phyloP scores from a whole-genome alignment of 2,329 filamentous ascomycete genomes.

The Diaporthe citrichinensis region DNA sequence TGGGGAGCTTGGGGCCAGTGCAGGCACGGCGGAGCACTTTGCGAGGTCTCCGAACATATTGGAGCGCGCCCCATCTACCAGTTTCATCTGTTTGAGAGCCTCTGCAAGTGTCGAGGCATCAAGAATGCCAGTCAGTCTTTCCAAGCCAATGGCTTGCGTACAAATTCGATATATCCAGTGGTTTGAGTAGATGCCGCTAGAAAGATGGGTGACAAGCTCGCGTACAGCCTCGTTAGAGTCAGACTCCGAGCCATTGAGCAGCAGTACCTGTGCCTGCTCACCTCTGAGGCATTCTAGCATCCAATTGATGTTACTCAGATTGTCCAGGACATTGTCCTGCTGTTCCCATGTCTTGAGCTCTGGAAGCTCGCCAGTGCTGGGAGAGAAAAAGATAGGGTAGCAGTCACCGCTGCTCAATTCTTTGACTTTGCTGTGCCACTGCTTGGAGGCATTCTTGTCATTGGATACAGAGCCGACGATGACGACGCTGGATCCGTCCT shows the following conservation, averaged over 20 bases:
- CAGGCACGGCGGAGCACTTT: constrained; percentile 50
- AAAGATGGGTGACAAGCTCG: constrained; percentile 36
- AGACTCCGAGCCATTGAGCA: constrained; percentile 9
- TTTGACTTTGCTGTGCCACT: constrained; percentile 48
- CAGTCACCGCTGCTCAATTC: constrained; percentile 51
- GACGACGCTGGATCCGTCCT: constrained; percentile 78
- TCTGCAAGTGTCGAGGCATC: constrained; percentile 43
- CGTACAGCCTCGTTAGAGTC: constrained; percentile 32
- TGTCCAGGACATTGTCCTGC: constrained; percentile 60
- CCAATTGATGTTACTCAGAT: constrained; percentile 61
- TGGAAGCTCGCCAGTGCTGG: constrained; percentile 24
- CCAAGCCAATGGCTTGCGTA: constrained; percentile 47
- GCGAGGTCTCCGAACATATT: not conserved
- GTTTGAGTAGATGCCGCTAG: constrained; percentile 47
- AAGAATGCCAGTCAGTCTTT: constrained; percentile 31
- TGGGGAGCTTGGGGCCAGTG: constrained; percentile 52
- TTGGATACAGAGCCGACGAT: constrained; percentile 82
- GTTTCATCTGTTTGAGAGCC: constrained; percentile 46
- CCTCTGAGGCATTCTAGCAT: constrained; percentile 59
- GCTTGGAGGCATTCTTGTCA: constrained; percentile 58
- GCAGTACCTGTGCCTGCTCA: constrained; percentile 40
- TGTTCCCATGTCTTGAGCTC: constrained; percentile 44
- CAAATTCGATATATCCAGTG: constrained; percentile 53
- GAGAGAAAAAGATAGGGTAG: constrained; percentile 43
- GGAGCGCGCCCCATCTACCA: constrained; percentile 28